Conservation (phyloP, 805 yeast species). For the Deakozyma indianensis region DNA sequence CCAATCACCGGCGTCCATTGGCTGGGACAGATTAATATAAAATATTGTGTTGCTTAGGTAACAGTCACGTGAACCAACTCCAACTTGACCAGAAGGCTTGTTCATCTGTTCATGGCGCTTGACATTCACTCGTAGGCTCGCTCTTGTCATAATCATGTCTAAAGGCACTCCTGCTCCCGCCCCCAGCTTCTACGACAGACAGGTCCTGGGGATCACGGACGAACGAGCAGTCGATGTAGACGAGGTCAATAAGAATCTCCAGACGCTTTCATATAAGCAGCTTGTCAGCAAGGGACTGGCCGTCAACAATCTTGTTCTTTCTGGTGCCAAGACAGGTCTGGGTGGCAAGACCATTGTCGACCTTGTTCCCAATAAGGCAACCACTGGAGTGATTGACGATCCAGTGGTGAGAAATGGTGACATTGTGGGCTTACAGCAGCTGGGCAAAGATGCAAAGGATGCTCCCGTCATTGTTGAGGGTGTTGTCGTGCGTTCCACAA, state of each 20-base stretch:
- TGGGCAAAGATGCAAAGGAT: slow-evolving; percentile 11
- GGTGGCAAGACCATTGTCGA: slow-evolving; percentile 66
- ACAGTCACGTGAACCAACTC: too few species aligned
- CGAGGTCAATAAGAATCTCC: slow-evolving; percentile 13
- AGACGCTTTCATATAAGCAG: slow-evolving; percentile 41
- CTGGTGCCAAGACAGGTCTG: slow-evolving; percentile 57
- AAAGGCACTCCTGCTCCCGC: too few species aligned
- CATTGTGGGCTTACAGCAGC: slow-evolving; percentile 20
- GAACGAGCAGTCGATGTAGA: background rate
- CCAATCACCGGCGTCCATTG: background rate
- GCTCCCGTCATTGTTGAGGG: slow-evolving; percentile 33
- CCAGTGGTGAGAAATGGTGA: slow-evolving; percentile 42
- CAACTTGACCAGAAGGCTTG: too few species aligned
- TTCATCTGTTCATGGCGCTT: too few species aligned
- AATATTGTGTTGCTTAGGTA: background rate
- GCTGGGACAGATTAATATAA: background rate
- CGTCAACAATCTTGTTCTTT: slow-evolving; percentile 44
- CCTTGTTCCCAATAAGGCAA: slow-evolving; percentile 38
- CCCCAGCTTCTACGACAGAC: background rate
- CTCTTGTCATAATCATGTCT: too few species aligned
- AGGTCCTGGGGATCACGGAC: background rate
- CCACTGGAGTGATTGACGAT: slow-evolving; percentile 18
- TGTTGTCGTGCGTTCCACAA: slow-evolving; percentile 44
- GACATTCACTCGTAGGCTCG: too few species aligned
- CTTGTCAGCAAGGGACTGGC: slow-evolving; percentile 69